Evolutionary conservation across 345 rosid genomes (phyloP), one percentile per base, ranked within the genome.

Genomic region (Sapria himalayana): DNA sequence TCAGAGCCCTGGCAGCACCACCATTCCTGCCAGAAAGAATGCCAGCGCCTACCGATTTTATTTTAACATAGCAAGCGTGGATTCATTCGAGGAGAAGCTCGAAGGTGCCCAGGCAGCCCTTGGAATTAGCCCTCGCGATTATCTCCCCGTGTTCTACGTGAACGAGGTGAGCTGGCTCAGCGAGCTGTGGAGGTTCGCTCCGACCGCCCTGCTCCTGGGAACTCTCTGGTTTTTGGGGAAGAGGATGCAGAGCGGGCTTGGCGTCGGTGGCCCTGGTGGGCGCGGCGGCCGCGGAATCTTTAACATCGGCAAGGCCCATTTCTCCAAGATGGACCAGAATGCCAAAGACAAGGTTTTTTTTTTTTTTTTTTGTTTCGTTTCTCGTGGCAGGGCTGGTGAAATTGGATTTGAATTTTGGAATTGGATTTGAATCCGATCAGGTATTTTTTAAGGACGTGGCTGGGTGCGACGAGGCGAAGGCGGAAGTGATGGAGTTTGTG

Each of bases 401-500:
- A n/a, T n/a, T n/a, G n/a, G n/a, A n/a, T n/a, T n/a, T n/a, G n/a
- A n/a, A n/a, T n/a, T n/a, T n/a, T n/a, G n/a, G n/a, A n/a, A n/a
- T n/a, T n/a, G n/a, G n/a, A n/a, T 48, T 50, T 45, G 47, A 46
- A 40, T 39, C 27, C 19, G 2, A 20, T 9, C 54, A 85, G 93
- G 73, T 82, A 19, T 74, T 57, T 49, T 82, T 89, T 45, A 89
- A 79, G 62, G 98, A 82, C 48, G 98, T 89, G 14, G 98, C 93
- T 40, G 98, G 98, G 14, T 89, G 98, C 39, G 98, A 89, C 15
- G 98, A 89, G 61, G 95, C 98, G 15, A 89, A 89, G 52, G 93
- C 76, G 66, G 98, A 89, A 57, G 77, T 82, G 33, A 82, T 89
- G 93, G 98, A 79, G 57, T 79, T 89, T 51, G 98, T 89, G 33